Conservation (phyloP, 1,139 yeast species). For the Lodderomyces metapsilosis region DNA sequence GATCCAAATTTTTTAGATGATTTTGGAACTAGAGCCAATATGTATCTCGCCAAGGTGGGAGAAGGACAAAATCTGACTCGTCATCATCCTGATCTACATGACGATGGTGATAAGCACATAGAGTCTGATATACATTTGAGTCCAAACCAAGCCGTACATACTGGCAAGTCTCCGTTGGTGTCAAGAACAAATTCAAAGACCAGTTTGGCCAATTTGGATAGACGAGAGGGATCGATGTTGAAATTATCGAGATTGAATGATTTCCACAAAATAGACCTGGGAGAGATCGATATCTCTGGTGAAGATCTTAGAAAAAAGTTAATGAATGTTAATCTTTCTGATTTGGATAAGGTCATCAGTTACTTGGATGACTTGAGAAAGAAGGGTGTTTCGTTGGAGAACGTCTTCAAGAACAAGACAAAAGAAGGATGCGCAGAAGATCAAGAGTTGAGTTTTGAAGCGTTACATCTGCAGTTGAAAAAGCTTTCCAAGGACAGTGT, state of each 20-base stretch:
- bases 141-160: constrained; percentile 13
- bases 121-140: constrained; percentile 1
- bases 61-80: constrained; percentile 13
- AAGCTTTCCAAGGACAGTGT: constrained; percentile 11
- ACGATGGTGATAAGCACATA: constrained; percentile 3
- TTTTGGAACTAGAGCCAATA: constrained; percentile 14
- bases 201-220: constrained; percentile 33
- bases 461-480: constrained; percentile 20
- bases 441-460: constrained; percentile 18
- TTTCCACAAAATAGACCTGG: constrained; percentile 18
- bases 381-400: constrained; percentile 51
- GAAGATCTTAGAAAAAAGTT: constrained; percentile 54
- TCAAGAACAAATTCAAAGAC: constrained; percentile 39
- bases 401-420: constrained; percentile 38
- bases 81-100: constrained; percentile 5
- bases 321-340: constrained; percentile 44
- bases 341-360: constrained; percentile 51
- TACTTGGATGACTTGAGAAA: constrained; percentile 50
- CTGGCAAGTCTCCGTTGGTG: constrained; percentile 26
- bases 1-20: constrained; percentile 33
- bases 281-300: constrained; percentile 37
- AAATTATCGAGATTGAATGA: constrained; percentile 32
- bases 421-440: constrained; percentile 7
- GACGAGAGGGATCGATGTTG: constrained; percentile 44
- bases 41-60: constrained; percentile 14